phyloP scores from a whole-genome alignment of 2,329 filamentous ascomycete species.

The Colletotrichum ledebouriae region DNA sequence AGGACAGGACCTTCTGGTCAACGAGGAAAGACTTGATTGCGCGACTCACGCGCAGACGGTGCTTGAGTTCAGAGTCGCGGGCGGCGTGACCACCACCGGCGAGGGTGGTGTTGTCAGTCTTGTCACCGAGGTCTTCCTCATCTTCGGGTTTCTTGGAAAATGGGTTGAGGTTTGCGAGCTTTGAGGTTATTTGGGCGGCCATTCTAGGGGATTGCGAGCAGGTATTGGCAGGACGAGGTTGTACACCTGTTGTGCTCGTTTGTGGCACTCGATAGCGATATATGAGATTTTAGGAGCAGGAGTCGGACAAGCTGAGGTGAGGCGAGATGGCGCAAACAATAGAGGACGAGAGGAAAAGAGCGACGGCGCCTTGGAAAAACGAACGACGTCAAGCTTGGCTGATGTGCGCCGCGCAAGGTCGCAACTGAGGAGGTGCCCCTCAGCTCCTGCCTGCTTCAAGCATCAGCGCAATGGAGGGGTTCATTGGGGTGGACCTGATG shows the following conservation, averaged over 20 bases:
- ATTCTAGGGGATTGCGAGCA: constrained; percentile 7
- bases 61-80: constrained; percentile 62
- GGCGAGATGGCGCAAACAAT: background rate
- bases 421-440: constrained; percentile 23
- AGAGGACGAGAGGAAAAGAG: background rate
- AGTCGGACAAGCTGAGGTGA: background rate
- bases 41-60: constrained; percentile 70
- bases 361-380: constrained; percentile 19
- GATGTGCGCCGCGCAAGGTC: constrained; percentile 38
- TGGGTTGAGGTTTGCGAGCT: constrained; percentile 55
- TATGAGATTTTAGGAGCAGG: background rate
- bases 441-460: constrained; percentile 21
- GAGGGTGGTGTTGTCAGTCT: constrained; percentile 63
- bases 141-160: constrained; percentile 50
- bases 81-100: constrained; percentile 71
- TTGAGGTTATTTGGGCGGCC: constrained; percentile 34
- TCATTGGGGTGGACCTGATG: background rate
- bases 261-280: background rate
- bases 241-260: background rate
- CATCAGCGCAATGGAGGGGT: constrained; percentile 26
- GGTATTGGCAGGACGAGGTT: background rate
- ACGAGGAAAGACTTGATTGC: constrained; percentile 69
- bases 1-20: constrained; percentile 63
- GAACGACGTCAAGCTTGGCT: constrained; percentile 38
- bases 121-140: constrained; percentile 67